Evolutionary conservation across 139 green algal species (phyloP).

Genomic region (Zygnema circumcarinatum): DNA sequence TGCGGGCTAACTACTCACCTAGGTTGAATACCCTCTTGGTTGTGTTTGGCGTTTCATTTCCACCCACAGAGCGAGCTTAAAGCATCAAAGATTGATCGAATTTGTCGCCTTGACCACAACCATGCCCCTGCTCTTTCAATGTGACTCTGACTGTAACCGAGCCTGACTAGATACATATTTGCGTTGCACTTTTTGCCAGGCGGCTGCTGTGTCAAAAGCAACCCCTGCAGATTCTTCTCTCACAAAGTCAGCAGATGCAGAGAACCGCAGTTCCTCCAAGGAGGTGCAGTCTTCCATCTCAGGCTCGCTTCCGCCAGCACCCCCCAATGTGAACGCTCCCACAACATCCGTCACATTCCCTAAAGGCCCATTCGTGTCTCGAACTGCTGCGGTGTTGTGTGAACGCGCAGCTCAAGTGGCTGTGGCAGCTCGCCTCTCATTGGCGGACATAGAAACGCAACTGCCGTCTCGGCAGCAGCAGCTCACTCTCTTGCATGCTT

Average conservation of each 20-base stretch:
- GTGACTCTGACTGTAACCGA: no score
- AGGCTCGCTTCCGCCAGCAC: not conserved
- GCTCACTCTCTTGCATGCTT: slow-evolving; percentile 13
- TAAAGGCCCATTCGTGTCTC: not conserved
- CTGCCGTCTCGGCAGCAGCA: slow-evolving; percentile 22
- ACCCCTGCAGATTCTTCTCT: not conserved
- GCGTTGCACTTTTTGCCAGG: no score
- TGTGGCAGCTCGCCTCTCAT: not conserved
- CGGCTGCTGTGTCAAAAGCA: no score
- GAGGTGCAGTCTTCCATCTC: not conserved
- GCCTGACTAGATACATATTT: no score
- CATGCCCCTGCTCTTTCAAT: no score
- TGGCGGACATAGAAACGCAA: slow-evolving; percentile 9
- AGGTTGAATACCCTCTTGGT: no score
- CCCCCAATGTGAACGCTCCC: not conserved
- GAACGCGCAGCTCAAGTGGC: slow-evolving; percentile 35
- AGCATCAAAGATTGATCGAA: no score
- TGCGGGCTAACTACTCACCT: no score
- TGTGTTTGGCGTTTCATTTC: no score
- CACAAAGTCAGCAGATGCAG: not conserved
- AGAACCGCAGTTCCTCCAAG: not conserved
- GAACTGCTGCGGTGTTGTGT: slow-evolving; percentile 2
- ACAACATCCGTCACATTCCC: not conserved
- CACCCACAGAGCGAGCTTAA: no score
- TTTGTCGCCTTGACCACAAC: no score